Evolutionary conservation across 805 yeast species (phyloP).

Genomic region (Zygoascus tannicola): DNA sequence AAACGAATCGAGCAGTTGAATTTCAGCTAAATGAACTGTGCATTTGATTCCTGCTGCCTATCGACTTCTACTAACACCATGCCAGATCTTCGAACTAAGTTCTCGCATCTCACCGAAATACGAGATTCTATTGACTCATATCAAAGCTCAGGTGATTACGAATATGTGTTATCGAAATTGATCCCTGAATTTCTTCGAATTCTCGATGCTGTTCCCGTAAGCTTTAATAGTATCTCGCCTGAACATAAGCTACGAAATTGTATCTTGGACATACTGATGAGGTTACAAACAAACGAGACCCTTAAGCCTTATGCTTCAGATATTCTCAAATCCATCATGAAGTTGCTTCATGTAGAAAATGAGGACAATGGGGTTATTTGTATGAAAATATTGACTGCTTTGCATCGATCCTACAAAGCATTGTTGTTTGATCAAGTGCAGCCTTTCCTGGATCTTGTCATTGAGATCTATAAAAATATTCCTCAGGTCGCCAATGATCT

Average conservation of each 20-base stretch:
- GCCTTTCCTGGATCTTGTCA: slow-evolving; percentile 67
- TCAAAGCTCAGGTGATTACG: slow-evolving; percentile 74
- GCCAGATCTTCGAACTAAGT: slow-evolving; percentile 49
- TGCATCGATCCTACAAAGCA: slow-evolving; percentile 76
- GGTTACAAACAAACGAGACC: slow-evolving; percentile 75
- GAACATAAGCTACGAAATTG: slow-evolving; percentile 69
- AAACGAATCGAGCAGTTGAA: too few relatives aligned
- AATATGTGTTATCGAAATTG: slow-evolving; percentile 56
- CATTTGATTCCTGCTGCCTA: too few relatives aligned
- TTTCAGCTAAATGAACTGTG: too few relatives aligned
- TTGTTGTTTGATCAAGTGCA: slow-evolving; percentile 60
- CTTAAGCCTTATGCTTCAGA: slow-evolving; percentile 60
- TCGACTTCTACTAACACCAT: too few relatives aligned
- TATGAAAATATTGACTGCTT: slow-evolving; percentile 74
- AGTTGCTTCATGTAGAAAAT: slow-evolving; percentile 63
- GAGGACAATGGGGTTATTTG: slow-evolving; percentile 93
- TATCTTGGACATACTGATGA: slow-evolving; percentile 66
- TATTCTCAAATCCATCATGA: slow-evolving; percentile 50
- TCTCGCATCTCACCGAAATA: slow-evolving; percentile 67
- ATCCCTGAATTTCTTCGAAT: slow-evolving; percentile 61
- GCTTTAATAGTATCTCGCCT: slow-evolving; percentile 52
- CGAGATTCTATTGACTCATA: slow-evolving; percentile 81
- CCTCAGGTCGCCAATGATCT: slow-evolving; percentile 63
- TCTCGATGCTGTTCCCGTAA: slow-evolving; percentile 61
- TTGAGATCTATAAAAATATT: slow-evolving; percentile 69